A percentile compares a stretch with the other conserved stretches of the same genome.
Evolutionary conservation across 768 basidiomycete species (phyloP).

Genomic region (Rhizopogon vesiculosus): DNA sequence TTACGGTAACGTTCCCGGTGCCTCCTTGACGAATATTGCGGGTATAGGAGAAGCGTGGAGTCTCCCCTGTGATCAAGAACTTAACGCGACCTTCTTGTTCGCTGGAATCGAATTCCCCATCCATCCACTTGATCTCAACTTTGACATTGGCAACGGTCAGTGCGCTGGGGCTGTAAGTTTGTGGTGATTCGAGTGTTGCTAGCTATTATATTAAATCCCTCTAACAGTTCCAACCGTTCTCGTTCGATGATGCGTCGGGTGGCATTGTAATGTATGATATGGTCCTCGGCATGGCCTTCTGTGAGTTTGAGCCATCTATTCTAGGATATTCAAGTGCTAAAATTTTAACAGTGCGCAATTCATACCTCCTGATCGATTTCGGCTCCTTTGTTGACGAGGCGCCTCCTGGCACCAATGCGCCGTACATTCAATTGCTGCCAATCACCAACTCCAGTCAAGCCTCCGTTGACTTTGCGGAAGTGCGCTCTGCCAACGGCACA

Average conservation of each 20-base stretch:
- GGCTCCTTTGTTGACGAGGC: constrained; percentile 53
- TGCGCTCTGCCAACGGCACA: constrained; percentile 5
- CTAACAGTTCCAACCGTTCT: constrained; percentile 64
- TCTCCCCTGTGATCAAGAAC: constrained; percentile 57
- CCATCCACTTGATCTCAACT: constrained; percentile 60
- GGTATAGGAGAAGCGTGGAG: constrained; percentile 48
- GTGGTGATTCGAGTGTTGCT: background rate
- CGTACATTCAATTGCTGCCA: constrained; percentile 62
- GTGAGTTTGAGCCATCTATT: constrained; percentile 31
- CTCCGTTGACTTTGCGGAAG: constrained; percentile 8
- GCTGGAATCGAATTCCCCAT: constrained; percentile 52
- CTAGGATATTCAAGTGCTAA: background rate
- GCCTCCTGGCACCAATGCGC: constrained; percentile 30
- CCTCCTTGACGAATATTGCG: constrained; percentile 39
- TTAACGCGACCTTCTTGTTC: constrained; percentile 65
- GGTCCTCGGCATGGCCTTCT: constrained; percentile 70
- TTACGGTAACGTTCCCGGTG: constrained; percentile 50
- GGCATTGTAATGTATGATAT: constrained; percentile 42
- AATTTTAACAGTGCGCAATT: constrained; percentile 50
- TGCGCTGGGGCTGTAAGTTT: constrained; percentile 44
- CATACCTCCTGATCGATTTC: constrained; percentile 59
- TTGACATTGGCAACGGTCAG: constrained; percentile 12
- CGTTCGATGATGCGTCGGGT: constrained; percentile 34
- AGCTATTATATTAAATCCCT: background rate
- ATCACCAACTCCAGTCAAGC: constrained; percentile 45